Evolutionary conservation across 805 yeast species (phyloP), one percentile per base, ranked within the genome.

Genomic region (Candida ipomoeae): DNA sequence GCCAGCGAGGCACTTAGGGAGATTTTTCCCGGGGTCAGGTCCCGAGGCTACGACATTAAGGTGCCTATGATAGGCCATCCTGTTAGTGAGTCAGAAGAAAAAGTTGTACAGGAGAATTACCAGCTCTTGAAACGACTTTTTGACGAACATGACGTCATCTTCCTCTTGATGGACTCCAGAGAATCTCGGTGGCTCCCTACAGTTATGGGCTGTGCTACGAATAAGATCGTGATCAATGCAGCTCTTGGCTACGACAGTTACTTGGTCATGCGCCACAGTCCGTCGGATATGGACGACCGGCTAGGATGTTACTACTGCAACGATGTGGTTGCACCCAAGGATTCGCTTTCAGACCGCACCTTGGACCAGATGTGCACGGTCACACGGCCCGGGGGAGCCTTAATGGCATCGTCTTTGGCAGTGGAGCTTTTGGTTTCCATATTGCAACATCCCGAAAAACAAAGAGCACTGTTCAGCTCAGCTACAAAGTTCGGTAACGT

Each of bases 141-240:
- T 21, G 74, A 77, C 15, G 70, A 67, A 0, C 92, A 89, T 64
- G 99, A 94, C 66, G 86, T 78, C 0, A 64, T 92, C 0, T 94
- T 85, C 59, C 67, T 95, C 32, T 71, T 91, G 42, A 88, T 91
- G 87, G 99, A 94, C 64, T 89, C 97, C 5, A 77, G 99, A 48
- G 99, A 94, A 64, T 82, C 97, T 1, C 77, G 99, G 55, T 94
- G 99, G 99, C 73, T 94, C n/a, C 99, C 99, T 1, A 86, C 98
- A 0, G 82, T 92, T 0, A 67, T 94, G 37, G 88, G 89, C 0
- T 75, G 81, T 48, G 83, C 84, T 1, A 69, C 78, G 61, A 64
- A 76, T 43, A 94, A 94, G 63, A 73, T 81, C 8, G 96, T 91
- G 1, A 80, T 94, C 37, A 94, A 91, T 67, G 94, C 96, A 0